Percentiles rank a stretch among this genome's conserved stretches.
These are phyloP conservation scores for Cokeromyces recurvatus DNA, from an alignment of 371 early-diverging fungal species.

Conservation along the genomic window DNA sequence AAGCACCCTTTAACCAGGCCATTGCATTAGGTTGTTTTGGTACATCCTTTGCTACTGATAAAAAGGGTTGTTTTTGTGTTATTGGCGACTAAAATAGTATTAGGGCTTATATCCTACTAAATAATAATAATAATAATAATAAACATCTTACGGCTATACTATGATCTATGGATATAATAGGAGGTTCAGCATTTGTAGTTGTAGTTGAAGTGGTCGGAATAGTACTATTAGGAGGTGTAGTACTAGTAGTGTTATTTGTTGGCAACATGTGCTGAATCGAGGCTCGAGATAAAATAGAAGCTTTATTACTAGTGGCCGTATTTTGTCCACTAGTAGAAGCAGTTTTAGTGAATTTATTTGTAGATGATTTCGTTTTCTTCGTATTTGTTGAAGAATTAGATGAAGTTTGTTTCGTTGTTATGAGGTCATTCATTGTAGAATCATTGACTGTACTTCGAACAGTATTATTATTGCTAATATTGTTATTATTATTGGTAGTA, in stretches of 20 bases:
- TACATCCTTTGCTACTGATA: background rate
- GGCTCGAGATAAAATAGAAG: slow-evolving; percentile 19
- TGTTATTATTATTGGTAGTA: background rate
- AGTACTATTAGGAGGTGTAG: background rate
- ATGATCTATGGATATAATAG: no score
- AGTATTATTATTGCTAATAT: background rate
- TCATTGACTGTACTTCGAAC: no score
- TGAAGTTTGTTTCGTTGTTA: background rate
- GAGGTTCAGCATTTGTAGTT: no score
- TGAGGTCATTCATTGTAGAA: no score
- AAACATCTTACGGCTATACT: background rate
- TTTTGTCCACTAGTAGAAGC: background rate
- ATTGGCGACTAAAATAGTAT: no score
- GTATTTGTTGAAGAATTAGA: background rate
- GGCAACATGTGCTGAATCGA: slow-evolving; percentile 18
- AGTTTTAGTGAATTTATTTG: background rate
- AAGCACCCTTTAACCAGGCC: slow-evolving; percentile 67
- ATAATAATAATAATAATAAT: background rate
- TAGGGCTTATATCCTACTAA: no score
- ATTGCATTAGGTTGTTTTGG: slow-evolving; percentile 57
- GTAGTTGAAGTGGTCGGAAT: no score
- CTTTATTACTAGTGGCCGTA: background rate
- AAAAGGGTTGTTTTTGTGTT: background rate
- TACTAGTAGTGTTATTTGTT: background rate
- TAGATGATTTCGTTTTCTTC: background rate